Conservation (phyloP, 345 rosid species). For the Schrenkiella parvula region DNA sequence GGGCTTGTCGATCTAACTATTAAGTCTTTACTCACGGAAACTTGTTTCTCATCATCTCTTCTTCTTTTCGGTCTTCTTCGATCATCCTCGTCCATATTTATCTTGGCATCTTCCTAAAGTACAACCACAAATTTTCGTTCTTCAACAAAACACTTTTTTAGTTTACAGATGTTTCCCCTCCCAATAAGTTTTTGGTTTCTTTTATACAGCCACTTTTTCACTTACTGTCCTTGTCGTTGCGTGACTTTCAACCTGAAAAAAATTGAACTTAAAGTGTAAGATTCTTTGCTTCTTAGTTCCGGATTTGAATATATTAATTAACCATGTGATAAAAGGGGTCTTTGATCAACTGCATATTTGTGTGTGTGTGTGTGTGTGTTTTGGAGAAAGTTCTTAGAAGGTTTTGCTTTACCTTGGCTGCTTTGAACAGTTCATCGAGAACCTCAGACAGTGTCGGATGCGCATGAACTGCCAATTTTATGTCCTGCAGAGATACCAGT, state of each 20-base stretch:
- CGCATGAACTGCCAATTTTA: slow-evolving; percentile 92
- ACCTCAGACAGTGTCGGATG: slow-evolving; percentile 99
- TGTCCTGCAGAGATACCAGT: slow-evolving; percentile 53
- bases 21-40: background rate
- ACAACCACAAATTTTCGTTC: slow-evolving; percentile 28
- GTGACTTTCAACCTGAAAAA: slow-evolving; percentile 23
- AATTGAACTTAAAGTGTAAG: background rate
- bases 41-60: slow-evolving; percentile 13
- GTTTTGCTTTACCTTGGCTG: slow-evolving; percentile 70
- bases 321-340: background rate
- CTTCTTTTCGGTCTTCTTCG: background rate
- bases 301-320: background rate
- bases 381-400: background rate
- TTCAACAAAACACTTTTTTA: slow-evolving; percentile 11
- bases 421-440: slow-evolving; percentile 90
- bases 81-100: slow-evolving; percentile 4
- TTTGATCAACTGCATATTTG: background rate
- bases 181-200: slow-evolving; percentile 17
- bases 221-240: slow-evolving; percentile 24
- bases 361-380: background rate
- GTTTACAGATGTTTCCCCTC: slow-evolving; percentile 18
- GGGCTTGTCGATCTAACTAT: background rate
- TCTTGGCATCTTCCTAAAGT: slow-evolving; percentile 25
- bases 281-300: background rate
- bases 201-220: slow-evolving; percentile 31